Base-by-base conservation (phyloP, 306 rosid species). In the Dicorynia guianensis region DNA sequence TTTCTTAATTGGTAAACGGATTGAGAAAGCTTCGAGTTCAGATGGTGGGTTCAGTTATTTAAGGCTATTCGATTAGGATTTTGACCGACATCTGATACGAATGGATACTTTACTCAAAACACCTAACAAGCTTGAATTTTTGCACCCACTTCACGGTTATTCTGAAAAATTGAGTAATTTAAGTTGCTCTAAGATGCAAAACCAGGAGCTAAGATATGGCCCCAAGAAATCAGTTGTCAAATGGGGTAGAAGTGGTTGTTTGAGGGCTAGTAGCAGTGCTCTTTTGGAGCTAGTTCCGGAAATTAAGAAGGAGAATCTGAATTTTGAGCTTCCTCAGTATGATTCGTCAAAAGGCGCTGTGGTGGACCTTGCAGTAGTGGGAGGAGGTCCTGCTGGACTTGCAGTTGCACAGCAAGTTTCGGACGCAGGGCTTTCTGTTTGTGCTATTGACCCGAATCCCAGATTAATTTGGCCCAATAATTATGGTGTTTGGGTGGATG, bases 401-500 rank as follows among this genome's bases (percentile, higher is more conserved):
- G 97, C 98, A 0, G 98, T 95, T 74, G 99, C 99, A 0, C 99
- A 95, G 90, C 96, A 92, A 75, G 99, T 95, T 56, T 95, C 99
- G 0, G 93, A 87, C 77, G 99, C 97, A 1, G 99, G 99, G 72
- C 92, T 95, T 64, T 89, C 96, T 0, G 98, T 95, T 72, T 95
- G 98, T 42, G 85, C 95, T 3, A 89, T 95, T 72, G 99, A 92
- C 54, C 99, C 97, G 0, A 89, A 85, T 57, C 99, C 99, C 19
- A 86, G 90, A 59, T 80, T 95, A 18, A 90, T 95, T 80, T 95
- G 99, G 99, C 99, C 99, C 14, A 95, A 95, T 72, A 95, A 92
- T 75, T 95, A 95, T 79, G 99, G 99, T 39, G 99, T 95, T 86
- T 95, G 99, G 99, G 99, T 95, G 61, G 98, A 95, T 85, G 99